Percentiles rank a stretch among this genome's conserved stretches.
phyloP scores from a whole-genome alignment of 2,329 filamentous ascomycete genomes.

The Fusarium concolor region DNA sequence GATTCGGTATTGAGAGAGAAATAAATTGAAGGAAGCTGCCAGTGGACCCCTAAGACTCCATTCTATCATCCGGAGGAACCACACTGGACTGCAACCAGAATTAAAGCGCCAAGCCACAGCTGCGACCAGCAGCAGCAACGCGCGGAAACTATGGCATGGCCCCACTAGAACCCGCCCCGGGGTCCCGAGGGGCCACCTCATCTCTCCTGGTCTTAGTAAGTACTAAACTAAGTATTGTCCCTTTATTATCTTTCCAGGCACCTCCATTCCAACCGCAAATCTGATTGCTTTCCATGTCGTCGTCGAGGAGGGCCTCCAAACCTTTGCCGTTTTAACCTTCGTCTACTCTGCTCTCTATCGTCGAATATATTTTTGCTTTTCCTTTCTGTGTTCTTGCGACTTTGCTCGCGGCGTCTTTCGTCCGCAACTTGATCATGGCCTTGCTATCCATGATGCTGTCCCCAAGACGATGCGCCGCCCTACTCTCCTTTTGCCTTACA shows the following conservation, averaged over 20 bases:
- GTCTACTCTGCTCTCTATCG: not conserved
- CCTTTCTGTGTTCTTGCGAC: conserved; percentile 15
- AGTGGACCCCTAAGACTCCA: conserved; percentile 23
- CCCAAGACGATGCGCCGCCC: conserved; percentile 48
- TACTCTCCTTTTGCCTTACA: conserved; percentile 57
- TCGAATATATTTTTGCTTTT: conserved; percentile 16
- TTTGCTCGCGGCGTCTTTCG: conserved; percentile 31
- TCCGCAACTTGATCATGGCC: conserved; percentile 43
- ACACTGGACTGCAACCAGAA: conserved; percentile 20
- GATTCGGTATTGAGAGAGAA: not conserved
- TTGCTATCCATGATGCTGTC: conserved; percentile 40
- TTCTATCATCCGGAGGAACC: conserved; percentile 15
- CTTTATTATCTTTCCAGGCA: conserved; percentile 17
- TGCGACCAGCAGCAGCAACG: conserved; percentile 14
- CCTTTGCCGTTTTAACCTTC: conserved; percentile 12
- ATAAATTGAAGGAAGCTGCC: conserved; percentile 20
- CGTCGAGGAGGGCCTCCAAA: conserved; percentile 4
- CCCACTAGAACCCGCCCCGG: conserved; percentile 32
- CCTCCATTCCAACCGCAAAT: conserved; percentile 35
- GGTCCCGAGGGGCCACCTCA: conserved; percentile 39
- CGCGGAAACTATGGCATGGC: conserved; percentile 19
- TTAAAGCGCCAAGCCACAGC: conserved; percentile 19
- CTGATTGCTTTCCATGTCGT: conserved; percentile 19
- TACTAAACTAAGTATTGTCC: conserved; percentile 1
- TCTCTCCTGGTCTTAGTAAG: conserved; percentile 21